These are phyloP conservation scores for Tetratostichococcus sp. DNA, from an alignment of 139 green algal species.

Conservation along the genomic window DNA sequence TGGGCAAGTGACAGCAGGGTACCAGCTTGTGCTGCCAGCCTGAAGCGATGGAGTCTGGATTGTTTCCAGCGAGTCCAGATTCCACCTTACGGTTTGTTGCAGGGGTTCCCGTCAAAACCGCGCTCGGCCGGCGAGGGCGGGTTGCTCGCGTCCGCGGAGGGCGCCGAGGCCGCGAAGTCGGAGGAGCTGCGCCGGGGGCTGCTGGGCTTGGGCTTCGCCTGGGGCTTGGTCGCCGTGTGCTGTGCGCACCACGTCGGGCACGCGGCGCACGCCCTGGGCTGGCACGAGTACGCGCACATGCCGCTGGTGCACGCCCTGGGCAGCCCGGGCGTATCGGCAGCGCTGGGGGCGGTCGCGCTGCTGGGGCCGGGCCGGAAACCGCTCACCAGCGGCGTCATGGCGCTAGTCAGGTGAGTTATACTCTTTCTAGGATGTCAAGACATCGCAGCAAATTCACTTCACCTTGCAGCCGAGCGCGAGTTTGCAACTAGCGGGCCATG, in stretches of 20 bases:
- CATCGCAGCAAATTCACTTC: too few species aligned
- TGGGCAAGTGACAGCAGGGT: too few species aligned
- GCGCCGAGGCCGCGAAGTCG: conserved; percentile 26
- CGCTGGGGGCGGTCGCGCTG: conserved; percentile 70
- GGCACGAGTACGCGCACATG: conserved; percentile 49
- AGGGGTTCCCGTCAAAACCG: conserved; percentile 68
- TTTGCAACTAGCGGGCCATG: too few species aligned
- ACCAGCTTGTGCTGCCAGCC: too few species aligned
- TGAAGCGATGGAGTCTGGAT: too few species aligned
- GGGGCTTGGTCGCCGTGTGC: conserved; percentile 72
- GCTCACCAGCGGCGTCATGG: conserved; percentile 61
- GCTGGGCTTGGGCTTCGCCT: conserved; percentile 63
- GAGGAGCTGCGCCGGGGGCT: conserved; percentile 49
- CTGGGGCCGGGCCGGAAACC: conserved; percentile 71
- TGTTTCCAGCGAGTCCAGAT: too few species aligned
- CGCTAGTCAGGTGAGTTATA: conserved; percentile 39
- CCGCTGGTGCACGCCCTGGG: conserved; percentile 57
- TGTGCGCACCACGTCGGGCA: conserved; percentile 82
- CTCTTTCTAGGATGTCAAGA: neutral
- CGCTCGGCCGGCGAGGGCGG: conserved; percentile 16
- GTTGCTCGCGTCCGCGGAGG: conserved; percentile 27
- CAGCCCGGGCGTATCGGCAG: conserved; percentile 50
- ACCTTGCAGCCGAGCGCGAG: too few species aligned
- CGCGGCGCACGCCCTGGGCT: conserved; percentile 49
- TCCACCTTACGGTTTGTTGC: too few species aligned